These are phyloP conservation scores for Castanopsis chinensis DNA, from an alignment of 306 rosid genomes.

Conservation along the genomic window DNA sequence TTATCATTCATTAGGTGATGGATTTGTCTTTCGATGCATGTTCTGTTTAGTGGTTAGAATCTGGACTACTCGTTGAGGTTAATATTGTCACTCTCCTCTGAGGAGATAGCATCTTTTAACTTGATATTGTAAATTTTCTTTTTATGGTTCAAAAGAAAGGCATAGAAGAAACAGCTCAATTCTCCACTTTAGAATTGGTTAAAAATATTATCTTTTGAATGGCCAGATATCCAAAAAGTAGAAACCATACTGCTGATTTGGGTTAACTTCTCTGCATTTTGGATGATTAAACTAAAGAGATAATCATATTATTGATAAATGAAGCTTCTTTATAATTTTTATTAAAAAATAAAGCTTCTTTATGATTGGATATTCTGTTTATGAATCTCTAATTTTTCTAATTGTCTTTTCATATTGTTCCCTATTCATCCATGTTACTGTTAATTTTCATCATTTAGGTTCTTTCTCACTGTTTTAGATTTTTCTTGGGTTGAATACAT, in stretches of 20 bases:
- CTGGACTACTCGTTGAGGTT: constrained; percentile 1
- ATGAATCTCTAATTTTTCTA: background rate
- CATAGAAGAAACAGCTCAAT: background rate
- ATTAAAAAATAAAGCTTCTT: background rate
- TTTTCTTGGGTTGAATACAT: background rate
- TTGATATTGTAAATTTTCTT: background rate
- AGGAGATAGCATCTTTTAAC: background rate
- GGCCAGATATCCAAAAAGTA: background rate
- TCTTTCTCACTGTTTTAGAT: background rate
- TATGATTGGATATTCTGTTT: background rate
- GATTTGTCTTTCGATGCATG: background rate
- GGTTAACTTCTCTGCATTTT: background rate
- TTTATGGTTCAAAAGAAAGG: background rate
- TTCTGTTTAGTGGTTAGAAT: background rate
- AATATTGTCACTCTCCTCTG: background rate
- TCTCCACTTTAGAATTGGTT: background rate
- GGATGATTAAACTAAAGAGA: background rate
- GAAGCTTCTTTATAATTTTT: background rate
- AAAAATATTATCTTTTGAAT: background rate
- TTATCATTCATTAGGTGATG: background rate
- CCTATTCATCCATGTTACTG: background rate
- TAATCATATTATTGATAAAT: background rate
- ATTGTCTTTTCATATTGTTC: background rate
- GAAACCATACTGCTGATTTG: background rate
- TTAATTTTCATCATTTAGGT: background rate